Percentiles rank a stretch among this genome's conserved stretches.
Conservation (phyloP, 331 rosid genomes). For the Pyrus hybrid region DNA sequence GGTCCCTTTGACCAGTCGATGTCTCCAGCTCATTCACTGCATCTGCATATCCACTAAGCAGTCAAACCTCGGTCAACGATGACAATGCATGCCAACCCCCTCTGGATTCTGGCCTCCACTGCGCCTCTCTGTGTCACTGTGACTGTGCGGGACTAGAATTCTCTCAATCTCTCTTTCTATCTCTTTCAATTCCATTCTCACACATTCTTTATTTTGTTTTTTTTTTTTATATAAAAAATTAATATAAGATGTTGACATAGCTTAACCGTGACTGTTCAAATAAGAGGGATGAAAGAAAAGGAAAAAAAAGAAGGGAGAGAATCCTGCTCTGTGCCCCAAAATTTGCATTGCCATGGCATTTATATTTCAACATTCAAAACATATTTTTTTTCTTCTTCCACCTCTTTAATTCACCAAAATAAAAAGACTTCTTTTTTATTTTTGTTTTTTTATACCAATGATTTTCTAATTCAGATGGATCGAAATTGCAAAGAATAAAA, state of each 20-base stretch:
- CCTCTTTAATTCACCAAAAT: background rate
- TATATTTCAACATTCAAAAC: background rate
- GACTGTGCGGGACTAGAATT: too few relatives aligned
- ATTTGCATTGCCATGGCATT: background rate
- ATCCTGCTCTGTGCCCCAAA: background rate
- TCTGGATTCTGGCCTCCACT: background rate
- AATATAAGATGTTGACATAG: too few relatives aligned
- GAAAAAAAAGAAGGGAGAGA: too few relatives aligned
- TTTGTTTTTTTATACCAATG: background rate
- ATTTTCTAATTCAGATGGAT: too few relatives aligned
- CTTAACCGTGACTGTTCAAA: too few relatives aligned
- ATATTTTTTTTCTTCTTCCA: background rate
- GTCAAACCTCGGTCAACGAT: conserved; percentile 66
- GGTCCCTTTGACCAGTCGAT: conserved; percentile 51
- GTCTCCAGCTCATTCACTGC: conserved; percentile 61
- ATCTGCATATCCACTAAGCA: conserved; percentile 17
- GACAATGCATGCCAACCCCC: background rate
- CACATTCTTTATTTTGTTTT: too few relatives aligned
- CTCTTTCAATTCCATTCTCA: too few relatives aligned
- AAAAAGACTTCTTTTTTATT: background rate
- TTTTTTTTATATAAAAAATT: too few relatives aligned
- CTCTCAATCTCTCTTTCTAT: too few relatives aligned
- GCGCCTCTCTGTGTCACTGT: too few relatives aligned
- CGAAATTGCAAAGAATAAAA: too few relatives aligned
- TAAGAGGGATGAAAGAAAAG: too few relatives aligned